phyloP scores from a whole-genome alignment of 306 rosid genomes.

The Fragaria nilgerrensis region DNA sequence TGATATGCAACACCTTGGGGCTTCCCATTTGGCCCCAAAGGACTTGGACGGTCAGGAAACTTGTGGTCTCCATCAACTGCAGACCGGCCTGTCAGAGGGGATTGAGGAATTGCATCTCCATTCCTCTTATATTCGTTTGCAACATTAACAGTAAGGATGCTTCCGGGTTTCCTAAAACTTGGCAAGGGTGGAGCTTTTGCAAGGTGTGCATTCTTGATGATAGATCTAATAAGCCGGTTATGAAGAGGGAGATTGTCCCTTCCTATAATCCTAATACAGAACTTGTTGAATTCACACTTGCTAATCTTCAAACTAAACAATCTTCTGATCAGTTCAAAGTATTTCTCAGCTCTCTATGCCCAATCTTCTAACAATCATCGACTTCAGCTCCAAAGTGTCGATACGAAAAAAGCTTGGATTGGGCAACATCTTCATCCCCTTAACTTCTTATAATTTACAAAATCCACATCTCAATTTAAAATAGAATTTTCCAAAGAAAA shows the following conservation, averaged over 20 bases:
- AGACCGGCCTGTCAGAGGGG: slow-evolving; percentile 51
- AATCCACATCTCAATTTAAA: slow-evolving; percentile 27
- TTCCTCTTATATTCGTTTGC: slow-evolving; percentile 43
- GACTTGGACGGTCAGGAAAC: slow-evolving; percentile 53
- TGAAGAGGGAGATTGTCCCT: slow-evolving; percentile 77
- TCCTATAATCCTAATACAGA: slow-evolving; percentile 66
- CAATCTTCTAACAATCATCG: slow-evolving; percentile 50
- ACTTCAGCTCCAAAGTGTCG: slow-evolving; percentile 67
- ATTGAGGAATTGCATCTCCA: slow-evolving; percentile 50
- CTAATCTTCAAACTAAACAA: slow-evolving; percentile 62
- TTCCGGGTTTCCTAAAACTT: slow-evolving; percentile 34
- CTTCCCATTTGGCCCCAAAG: slow-evolving; percentile 62
- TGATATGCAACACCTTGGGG: slow-evolving; percentile 43
- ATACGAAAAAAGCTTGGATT: slow-evolving; percentile 54
- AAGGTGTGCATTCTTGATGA: slow-evolving; percentile 70
- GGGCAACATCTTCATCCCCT: slow-evolving; percentile 40
- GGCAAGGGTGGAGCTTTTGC: slow-evolving; percentile 66
- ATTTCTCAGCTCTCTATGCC: slow-evolving; percentile 64
- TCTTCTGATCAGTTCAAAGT: slow-evolving; percentile 68
- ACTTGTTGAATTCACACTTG: slow-evolving; percentile 66
- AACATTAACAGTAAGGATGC: slow-evolving; percentile 37
- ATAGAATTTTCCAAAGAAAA: slow-evolving; percentile 32
- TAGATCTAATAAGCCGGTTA: slow-evolving; percentile 63
- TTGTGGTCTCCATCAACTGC: slow-evolving; percentile 38
- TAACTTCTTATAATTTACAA: slow-evolving; percentile 24